These are phyloP conservation scores for Akanthomyces dipterigenus DNA, from an alignment of 2,329 filamentous ascomycete species.

Conservation along the genomic window DNA sequence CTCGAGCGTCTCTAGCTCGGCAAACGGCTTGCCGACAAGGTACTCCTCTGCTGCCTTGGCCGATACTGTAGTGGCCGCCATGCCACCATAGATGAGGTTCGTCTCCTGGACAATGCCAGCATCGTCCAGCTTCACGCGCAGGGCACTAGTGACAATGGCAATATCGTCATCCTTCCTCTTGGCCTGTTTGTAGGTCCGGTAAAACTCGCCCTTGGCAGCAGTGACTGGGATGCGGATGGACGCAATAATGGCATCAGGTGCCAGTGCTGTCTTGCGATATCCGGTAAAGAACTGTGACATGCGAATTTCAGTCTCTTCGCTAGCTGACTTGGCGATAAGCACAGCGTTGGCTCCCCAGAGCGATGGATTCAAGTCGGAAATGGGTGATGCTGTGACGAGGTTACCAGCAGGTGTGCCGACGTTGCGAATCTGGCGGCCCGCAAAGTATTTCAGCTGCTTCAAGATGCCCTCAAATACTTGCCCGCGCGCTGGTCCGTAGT, in stretches of 20 bases:
- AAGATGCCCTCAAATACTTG: slow-evolving; percentile 88
- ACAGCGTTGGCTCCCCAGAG: slow-evolving; percentile 81
- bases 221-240: slow-evolving; percentile 80
- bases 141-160: slow-evolving; percentile 86
- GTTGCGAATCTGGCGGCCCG: slow-evolving; percentile 90
- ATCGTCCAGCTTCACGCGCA: slow-evolving; percentile 66
- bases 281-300: slow-evolving; percentile 91
- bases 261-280: slow-evolving; percentile 77
- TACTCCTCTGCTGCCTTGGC: slow-evolving; percentile 73
- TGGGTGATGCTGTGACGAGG: slow-evolving; percentile 87
- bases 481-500: slow-evolving; percentile 63
- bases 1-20: slow-evolving; percentile 76
- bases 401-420: slow-evolving; percentile 97
- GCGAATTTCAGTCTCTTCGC: slow-evolving; percentile 72
- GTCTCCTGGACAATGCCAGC: slow-evolving; percentile 64
- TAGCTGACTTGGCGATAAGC: slow-evolving; percentile 70
- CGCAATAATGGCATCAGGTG: slow-evolving; percentile 75
- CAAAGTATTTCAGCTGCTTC: slow-evolving; percentile 93
- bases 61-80: slow-evolving; percentile 86
- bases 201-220: slow-evolving; percentile 68
- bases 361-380: slow-evolving; percentile 92
- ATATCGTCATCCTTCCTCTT: slow-evolving; percentile 98
- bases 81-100: slow-evolving; percentile 85
- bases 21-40: slow-evolving; percentile 70
- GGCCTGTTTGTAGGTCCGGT: slow-evolving; percentile 89